phyloP scores from a whole-genome alignment of 192 early-diverging fungal genomes.

The Powellomyces hirtus region DNA sequence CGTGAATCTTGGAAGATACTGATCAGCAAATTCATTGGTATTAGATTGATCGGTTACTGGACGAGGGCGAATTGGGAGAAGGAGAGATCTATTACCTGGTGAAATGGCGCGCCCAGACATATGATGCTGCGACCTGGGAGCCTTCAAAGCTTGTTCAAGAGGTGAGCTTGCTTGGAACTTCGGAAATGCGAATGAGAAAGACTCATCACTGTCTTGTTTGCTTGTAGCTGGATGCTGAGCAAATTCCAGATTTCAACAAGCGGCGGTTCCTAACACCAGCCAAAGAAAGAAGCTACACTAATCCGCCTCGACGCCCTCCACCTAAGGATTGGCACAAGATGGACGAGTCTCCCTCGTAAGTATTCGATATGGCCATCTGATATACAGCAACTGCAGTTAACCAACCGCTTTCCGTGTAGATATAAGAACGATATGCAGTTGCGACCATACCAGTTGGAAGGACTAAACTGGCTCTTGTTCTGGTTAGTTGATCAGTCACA shows the following conservation, averaged over 20 bases:
- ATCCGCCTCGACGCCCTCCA: constrained; percentile 35
- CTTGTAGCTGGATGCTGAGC: constrained; percentile 52
- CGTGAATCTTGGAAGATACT: neutral
- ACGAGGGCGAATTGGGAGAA: constrained; percentile 71
- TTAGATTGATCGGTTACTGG: constrained; percentile 81
- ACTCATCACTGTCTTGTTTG: no score
- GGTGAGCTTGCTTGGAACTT: constrained; percentile 15
- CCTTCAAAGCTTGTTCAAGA: constrained; percentile 50
- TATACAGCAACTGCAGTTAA: neutral
- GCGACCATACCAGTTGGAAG: constrained; percentile 78
- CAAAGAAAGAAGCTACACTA: constrained; percentile 39
- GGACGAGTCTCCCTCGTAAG: constrained; percentile 57
- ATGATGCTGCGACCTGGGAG: constrained; percentile 79
- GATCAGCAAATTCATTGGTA: no score
- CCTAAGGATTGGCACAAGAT: constrained; percentile 55
- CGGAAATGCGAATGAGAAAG: neutral
- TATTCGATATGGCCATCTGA: neutral
- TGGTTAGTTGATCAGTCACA: constrained; percentile 42
- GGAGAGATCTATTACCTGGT: constrained; percentile 68
- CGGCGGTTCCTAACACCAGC: constrained; percentile 56
- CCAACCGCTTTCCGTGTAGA: neutral
- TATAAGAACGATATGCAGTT: constrained; percentile 72
- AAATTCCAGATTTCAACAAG: constrained; percentile 65
- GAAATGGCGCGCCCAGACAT: constrained; percentile 72
- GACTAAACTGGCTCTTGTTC: constrained; percentile 78